Evolutionary conservation across 495 filamentous ascomycete genomes (phyloP), one percentile per base, ranked within the genome.

Genomic region (Elasticomyces elasticus): DNA sequence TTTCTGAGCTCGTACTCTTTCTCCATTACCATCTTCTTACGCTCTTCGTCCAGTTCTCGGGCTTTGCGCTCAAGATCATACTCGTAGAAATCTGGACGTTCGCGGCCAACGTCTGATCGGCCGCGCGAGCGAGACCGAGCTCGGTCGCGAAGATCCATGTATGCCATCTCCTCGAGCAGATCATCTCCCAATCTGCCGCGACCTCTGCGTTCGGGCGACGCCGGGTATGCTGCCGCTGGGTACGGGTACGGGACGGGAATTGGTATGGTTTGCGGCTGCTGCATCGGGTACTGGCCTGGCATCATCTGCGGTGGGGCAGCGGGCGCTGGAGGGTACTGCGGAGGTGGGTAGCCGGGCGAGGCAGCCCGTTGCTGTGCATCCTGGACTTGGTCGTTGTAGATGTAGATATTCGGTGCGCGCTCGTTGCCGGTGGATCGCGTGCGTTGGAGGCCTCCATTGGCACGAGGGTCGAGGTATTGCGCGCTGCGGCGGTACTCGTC

Each of bases 361-460:
- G 48, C 30, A 4, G 25, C 17, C 40, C 51, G 55, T 26, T 47
- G 44, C 11, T 59, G 19, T 0, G 46, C 45, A 24, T 64, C 62
- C 31, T 61, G 51, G 11, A 47, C 20, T 19, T 55, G 61, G 48
- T 64, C 66, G 55, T 66, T 66, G 50, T 68, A 64, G 58, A 68
- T 66, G 45, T 55, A 55, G 24, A 55, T 50, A 20, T 55, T 55
- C 17, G 68, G 68, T 3, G 57, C 54, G 7, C 67, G 67, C 5
- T 55, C 45, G 46, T 64, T 55, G 33, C 68, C 68, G 30, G 61
- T 56, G 9, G 68, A 71, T 35, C 67, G 66, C 7, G 64, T 61
- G 27, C 68, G 67, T 20, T 69, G 67, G 2, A 67, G 63, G 24
- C 62, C 55, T 11, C 35, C 28, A 33, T 50, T 53, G 41, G 49